phyloP scores from a whole-genome alignment of 192 early-diverging fungal species.

The Dimargaris xerosporica region DNA sequence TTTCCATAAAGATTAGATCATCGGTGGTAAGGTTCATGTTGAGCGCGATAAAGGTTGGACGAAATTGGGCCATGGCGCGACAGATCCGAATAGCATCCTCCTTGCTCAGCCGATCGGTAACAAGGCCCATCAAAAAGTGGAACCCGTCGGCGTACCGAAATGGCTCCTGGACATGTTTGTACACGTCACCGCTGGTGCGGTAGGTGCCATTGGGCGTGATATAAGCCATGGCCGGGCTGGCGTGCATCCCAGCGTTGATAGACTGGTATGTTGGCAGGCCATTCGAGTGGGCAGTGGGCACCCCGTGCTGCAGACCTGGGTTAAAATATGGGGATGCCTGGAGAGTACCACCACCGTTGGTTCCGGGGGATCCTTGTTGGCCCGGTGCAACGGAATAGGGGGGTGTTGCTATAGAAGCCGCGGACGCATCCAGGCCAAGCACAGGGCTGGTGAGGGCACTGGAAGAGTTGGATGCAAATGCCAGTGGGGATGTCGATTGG shows the following conservation, averaged over 20 bases:
- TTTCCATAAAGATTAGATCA: slow-evolving; percentile 92
- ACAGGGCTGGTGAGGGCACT: no score
- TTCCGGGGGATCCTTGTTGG: neutral
- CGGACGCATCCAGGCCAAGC: no score
- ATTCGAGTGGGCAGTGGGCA: slow-evolving; percentile 9
- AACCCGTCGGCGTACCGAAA: slow-evolving; percentile 89
- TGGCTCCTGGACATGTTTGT: slow-evolving; percentile 61
- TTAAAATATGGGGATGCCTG: no score
- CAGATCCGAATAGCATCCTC: slow-evolving; percentile 80
- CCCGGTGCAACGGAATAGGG: slow-evolving; percentile 18
- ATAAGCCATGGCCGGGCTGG: neutral
- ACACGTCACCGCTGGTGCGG: slow-evolving; percentile 45
- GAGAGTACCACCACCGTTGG: no score
- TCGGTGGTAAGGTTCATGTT: slow-evolving; percentile 90
- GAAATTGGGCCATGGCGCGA: slow-evolving; percentile 72
- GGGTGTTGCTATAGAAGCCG: slow-evolving; percentile 12
- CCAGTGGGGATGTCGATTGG: neutral
- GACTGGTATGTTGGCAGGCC: slow-evolving; percentile 13
- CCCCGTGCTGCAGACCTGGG: no score
- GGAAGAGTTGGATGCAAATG: neutral
- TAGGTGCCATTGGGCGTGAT: slow-evolving; percentile 28
- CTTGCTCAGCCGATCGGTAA: slow-evolving; percentile 74
- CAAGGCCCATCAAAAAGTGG: slow-evolving; percentile 75
- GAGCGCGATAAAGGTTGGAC: slow-evolving; percentile 83
- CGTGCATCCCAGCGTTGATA: slow-evolving; percentile 14